A percentile compares a stretch with the other conserved stretches of the same genome.
Evolutionary conservation across 2,329 filamentous ascomycete genomes (phyloP).

Genomic region (Chaetomium sp.): DNA sequence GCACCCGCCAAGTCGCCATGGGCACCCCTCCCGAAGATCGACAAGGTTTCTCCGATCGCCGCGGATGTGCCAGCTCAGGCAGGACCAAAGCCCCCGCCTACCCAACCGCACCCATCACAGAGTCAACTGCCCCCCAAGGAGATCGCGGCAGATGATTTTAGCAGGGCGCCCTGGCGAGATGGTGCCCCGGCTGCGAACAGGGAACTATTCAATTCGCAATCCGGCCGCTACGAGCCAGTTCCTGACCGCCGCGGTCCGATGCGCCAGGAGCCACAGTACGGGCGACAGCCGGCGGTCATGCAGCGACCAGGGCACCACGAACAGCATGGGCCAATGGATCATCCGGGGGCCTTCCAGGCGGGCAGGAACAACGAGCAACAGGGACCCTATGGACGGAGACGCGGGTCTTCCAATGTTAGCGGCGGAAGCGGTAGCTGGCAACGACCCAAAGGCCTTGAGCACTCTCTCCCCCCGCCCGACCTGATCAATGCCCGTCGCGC

Average conservation of each 20-base stretch:
- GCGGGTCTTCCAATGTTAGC: conserved; percentile 89
- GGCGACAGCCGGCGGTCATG: conserved; percentile 74
- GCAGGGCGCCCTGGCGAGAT: conserved; percentile 78
- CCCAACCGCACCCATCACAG: conserved; percentile 56
- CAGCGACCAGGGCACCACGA: conserved; percentile 71
- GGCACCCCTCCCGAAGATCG: conserved; percentile 82
- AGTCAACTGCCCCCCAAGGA: conserved; percentile 68
- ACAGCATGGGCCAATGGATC: conserved; percentile 69
- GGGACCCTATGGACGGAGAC: conserved; percentile 70
- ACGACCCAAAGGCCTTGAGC: conserved; percentile 53
- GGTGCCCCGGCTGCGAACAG: conserved; percentile 62
- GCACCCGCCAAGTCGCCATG: conserved; percentile 86
- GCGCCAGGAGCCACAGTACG: conserved; percentile 61
- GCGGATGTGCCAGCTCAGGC: conserved; percentile 53
- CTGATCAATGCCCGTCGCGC: conserved; percentile 49
- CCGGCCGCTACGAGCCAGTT: conserved; percentile 88
- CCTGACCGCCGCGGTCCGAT: conserved; percentile 72
- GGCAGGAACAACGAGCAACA: conserved; percentile 67
- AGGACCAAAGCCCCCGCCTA: conserved; percentile 52
- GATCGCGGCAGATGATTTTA: conserved; percentile 93
- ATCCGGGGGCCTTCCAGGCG: conserved; percentile 84
- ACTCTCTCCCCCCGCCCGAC: conserved; percentile 47
- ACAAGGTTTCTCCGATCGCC: conserved; percentile 71
- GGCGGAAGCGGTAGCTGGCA: conserved; percentile 76
- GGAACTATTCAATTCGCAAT: conserved; percentile 94